Conservation (phyloP, 257 asterid species). For the Echites panduratus region DNA sequence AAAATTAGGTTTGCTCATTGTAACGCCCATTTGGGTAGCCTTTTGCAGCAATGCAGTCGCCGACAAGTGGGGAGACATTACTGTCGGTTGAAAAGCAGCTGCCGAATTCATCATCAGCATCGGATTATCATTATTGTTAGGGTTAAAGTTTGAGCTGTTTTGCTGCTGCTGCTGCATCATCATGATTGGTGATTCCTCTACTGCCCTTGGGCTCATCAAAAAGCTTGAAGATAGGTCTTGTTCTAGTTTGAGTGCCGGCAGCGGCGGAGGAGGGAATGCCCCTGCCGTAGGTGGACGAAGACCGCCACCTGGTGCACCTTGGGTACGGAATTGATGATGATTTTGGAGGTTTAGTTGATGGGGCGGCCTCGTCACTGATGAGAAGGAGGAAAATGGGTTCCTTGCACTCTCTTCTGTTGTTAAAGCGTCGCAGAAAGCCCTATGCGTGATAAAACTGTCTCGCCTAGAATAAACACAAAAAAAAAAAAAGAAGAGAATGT, state of each 20-base stretch:
- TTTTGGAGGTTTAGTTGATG: constrained; percentile 26
- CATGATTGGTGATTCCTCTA: neutral
- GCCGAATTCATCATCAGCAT: neutral
- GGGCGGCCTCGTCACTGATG: constrained; percentile 13
- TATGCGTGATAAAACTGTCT: constrained; percentile 87
- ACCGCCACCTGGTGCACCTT: neutral
- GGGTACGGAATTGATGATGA: constrained; percentile 5
- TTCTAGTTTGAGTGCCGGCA: constrained; percentile 35
- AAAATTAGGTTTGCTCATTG: constrained; percentile 29
- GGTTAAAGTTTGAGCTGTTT: constrained; percentile 24
- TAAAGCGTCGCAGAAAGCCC: constrained; percentile 88
- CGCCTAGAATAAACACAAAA: constrained; percentile 47
- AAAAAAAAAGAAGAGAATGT: neutral
- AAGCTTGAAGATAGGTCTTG: constrained; percentile 12
- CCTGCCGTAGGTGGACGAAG: constrained; percentile 34
- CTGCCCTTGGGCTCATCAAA: constrained; percentile 16
- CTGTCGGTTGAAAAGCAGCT: neutral
- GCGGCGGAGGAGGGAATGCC: constrained; percentile 1
- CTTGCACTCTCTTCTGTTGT: constrained; percentile 83
- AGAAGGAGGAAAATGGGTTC: constrained; percentile 8
- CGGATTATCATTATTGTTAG: neutral
- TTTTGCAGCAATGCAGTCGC: constrained; percentile 79
- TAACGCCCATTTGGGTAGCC: constrained; percentile 82
- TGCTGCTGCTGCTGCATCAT: constrained; percentile 13
- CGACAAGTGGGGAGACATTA: constrained; percentile 49